Evolutionary conservation across 371 early-diverging fungal species (phyloP).

Genomic region (Agmasoma carcini): DNA sequence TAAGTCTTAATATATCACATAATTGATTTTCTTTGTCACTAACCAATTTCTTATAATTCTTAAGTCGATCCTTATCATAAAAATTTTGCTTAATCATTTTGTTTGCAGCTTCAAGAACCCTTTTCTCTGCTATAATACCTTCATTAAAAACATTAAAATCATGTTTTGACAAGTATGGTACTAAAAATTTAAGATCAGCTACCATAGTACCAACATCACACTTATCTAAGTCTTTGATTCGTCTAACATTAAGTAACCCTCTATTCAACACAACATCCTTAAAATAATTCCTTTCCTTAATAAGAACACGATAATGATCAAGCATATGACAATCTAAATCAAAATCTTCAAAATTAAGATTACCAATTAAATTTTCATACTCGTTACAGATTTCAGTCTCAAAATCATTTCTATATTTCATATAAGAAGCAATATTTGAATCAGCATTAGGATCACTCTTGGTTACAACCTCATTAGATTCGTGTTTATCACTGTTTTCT

Average conservation of each 20-base stretch:
- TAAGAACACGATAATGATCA: constrained; percentile 70
- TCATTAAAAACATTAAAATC: constrained; percentile 68
- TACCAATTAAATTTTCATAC: constrained; percentile 74
- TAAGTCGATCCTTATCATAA: not conserved
- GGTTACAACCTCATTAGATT: not conserved
- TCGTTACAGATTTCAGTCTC: constrained; percentile 87
- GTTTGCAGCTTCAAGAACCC: not conserved
- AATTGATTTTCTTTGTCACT: constrained; percentile 5
- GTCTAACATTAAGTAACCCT: constrained; percentile 65
- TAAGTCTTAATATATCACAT: constrained; percentile 4
- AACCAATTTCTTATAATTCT: not conserved
- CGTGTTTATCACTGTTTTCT: constrained; percentile 60
- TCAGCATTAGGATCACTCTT: constrained; percentile 19
- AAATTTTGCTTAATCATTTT: not conserved
- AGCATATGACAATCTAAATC: constrained; percentile 70
- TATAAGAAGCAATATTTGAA: constrained; percentile 60
- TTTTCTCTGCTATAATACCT: constrained; percentile 54
- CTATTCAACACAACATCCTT: constrained; percentile 71
- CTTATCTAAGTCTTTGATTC: constrained; percentile 63
- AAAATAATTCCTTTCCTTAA: constrained; percentile 66
- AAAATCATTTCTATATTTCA: constrained; percentile 89
- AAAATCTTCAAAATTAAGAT: constrained; percentile 66
- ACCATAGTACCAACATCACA: constrained; percentile 68
- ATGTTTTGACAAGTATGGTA: constrained; percentile 63
- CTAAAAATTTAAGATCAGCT: constrained; percentile 65